phyloP scores from a whole-genome alignment of 2,329 filamentous ascomycete genomes.

The Pezicula rhizophila region DNA sequence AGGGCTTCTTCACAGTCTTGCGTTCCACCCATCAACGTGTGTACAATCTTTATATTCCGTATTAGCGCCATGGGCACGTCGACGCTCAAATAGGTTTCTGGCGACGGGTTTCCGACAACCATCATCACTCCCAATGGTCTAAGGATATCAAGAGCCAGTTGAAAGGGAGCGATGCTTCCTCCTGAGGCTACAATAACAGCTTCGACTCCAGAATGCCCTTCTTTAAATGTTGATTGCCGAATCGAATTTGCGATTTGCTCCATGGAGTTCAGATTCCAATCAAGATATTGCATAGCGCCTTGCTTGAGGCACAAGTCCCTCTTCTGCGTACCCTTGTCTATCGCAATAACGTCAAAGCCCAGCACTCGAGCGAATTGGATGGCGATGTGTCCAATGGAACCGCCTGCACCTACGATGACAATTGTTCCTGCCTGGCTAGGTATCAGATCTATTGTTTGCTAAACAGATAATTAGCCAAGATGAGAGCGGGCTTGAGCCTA shows the following conservation, averaged over 20 bases:
- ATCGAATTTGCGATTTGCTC: neutral
- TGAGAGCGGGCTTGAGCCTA: no score
- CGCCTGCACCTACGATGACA: slow-evolving; percentile 61
- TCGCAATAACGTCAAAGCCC: slow-evolving; percentile 36
- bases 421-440: slow-evolving; percentile 17
- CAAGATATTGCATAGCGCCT: neutral
- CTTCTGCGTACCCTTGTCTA: neutral
- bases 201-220: neutral
- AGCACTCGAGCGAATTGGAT: slow-evolving; percentile 68
- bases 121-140: neutral
- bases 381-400: slow-evolving; percentile 62
- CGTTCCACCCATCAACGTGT: neutral
- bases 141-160: neutral
- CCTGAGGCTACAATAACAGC: neutral
- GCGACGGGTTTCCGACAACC: neutral
- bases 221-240: neutral
- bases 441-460: neutral
- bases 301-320: neutral
- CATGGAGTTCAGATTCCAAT: neutral
- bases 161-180: neutral
- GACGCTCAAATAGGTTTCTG: neutral
- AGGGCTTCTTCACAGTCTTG: neutral
- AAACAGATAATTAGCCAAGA: neutral
- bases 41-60: neutral
- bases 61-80: neutral